Percentiles rank a stretch among this genome's conserved stretches.
Conservation (phyloP, 257 asterid genomes). For the Solanum lignicaule region DNA sequence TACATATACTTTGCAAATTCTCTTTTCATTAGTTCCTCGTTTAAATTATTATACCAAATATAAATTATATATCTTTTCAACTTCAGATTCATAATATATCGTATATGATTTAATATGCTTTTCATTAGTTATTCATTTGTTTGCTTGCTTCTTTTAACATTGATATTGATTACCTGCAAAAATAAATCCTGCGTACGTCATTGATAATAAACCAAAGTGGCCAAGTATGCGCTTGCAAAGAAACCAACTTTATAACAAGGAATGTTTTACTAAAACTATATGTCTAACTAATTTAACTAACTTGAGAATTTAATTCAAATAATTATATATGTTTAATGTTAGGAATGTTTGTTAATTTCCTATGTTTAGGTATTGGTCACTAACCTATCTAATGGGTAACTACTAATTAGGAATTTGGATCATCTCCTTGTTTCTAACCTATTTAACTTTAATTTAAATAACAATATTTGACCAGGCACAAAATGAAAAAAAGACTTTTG, state of each 20-base stretch:
- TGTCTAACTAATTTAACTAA: neutral
- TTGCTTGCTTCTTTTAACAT: neutral
- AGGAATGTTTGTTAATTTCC: neutral
- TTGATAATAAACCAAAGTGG: neutral
- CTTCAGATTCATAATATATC: neutral
- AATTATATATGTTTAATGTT: neutral
- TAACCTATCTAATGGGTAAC: neutral
- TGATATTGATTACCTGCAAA: rapidly evolving
- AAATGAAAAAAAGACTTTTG: neutral
- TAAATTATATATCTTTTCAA: neutral
- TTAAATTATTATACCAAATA: neutral
- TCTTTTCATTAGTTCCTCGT: neutral
- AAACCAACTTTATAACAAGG: neutral
- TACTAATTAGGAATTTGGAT: neutral
- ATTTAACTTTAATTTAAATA: neutral
- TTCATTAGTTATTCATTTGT: neutral
- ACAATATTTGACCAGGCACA: neutral
- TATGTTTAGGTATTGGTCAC: neutral
- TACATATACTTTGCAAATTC: neutral
- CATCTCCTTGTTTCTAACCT: neutral
- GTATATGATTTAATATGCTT: too few relatives aligned
- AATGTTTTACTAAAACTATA: neutral
- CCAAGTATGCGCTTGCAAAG: neutral
- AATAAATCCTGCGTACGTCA: neutral
- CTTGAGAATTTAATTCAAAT: neutral